Evolutionary conservation across 2,329 filamentous ascomycete species (phyloP).

Genomic region (Cytospora piceae): DNA sequence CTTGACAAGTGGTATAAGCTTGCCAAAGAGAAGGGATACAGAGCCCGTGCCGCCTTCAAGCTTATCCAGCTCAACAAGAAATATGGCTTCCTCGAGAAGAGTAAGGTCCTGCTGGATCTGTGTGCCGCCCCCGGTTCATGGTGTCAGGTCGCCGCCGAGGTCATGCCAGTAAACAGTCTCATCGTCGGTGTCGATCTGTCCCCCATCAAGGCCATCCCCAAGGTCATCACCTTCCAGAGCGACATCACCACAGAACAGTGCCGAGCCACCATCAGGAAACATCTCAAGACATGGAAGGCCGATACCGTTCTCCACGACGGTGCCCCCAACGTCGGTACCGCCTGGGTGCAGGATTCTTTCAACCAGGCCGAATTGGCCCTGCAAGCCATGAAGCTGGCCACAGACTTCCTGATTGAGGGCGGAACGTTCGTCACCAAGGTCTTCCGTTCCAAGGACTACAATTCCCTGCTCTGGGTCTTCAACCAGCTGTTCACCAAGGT

Average conservation of each 20-base stretch:
- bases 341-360: slow-evolving; percentile 98
- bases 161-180: slow-evolving; percentile 86
- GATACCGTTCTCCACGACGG: slow-evolving; percentile 96
- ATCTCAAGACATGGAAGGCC: slow-evolving; percentile 95
- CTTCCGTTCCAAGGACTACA: slow-evolving; percentile 96
- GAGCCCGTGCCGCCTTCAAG: slow-evolving; percentile 96
- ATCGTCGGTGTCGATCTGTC: slow-evolving; percentile 94
- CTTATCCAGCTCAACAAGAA: slow-evolving; percentile 98
- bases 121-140: slow-evolving; percentile 96
- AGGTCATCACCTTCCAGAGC: slow-evolving; percentile 93
- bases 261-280: slow-evolving; percentile 82
- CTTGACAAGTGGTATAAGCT: slow-evolving; percentile 99
- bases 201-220: slow-evolving; percentile 94
- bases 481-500: slow-evolving; percentile 95
- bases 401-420: slow-evolving; percentile 86
- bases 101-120: slow-evolving; percentile 94
- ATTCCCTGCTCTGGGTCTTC: slow-evolving; percentile 93
- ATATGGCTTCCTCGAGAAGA: slow-evolving; percentile 97
- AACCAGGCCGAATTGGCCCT: slow-evolving; percentile 92
- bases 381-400: slow-evolving; percentile 89
- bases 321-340: slow-evolving; percentile 95
- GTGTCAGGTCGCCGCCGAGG: slow-evolving; percentile 95
- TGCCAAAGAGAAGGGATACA: slow-evolving; percentile 97
- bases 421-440: slow-evolving; percentile 97
- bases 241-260: slow-evolving; percentile 98